Conservation (phyloP, 192 early-diverging fungal genomes). For the Coemansia sp. region DNA sequence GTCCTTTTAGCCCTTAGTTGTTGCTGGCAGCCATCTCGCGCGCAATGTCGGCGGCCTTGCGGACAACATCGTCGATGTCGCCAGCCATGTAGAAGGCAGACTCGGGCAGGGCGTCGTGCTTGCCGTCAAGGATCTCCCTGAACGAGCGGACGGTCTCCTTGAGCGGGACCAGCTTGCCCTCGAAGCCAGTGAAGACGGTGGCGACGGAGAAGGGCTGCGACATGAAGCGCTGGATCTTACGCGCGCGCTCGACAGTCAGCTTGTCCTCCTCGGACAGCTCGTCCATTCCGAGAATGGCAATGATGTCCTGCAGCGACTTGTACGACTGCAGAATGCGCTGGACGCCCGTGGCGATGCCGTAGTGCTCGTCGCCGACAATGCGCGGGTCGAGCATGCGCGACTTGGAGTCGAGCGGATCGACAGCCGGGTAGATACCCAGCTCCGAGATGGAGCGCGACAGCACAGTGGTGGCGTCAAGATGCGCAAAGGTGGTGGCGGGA, state of each 20-base stretch:
- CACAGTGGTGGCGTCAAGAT: constrained; percentile 99
- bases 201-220: constrained; percentile 97
- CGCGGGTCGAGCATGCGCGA: constrained; percentile 97
- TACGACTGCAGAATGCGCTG: constrained; percentile 98
- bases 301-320: constrained; percentile 99
- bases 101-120: constrained; percentile 94
- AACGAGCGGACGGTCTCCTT: constrained; percentile 97
- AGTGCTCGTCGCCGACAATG: constrained; percentile 94
- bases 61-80: constrained; percentile 91
- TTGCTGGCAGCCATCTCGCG: constrained; percentile 61
- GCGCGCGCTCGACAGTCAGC: constrained; percentile 96
- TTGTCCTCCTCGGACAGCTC: constrained; percentile 99
- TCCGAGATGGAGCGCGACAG: constrained; percentile 98
- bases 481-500: constrained; percentile 98
- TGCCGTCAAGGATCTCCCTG: constrained; percentile 95
- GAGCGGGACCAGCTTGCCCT: constrained; percentile 86
- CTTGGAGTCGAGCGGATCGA: constrained; percentile 98
- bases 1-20: constrained; percentile 18
- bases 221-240: constrained; percentile 99
- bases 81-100: constrained; percentile 98
- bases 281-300: constrained; percentile 99
- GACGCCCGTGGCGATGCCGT: constrained; percentile 87
- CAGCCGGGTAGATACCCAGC: constrained; percentile 99
- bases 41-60: constrained; percentile 85
- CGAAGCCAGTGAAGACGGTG: constrained; percentile 96